Percentiles rank a stretch among this genome's conserved stretches.
Conservation (phyloP, 257 asterid species). For the Agastache rugosa region DNA sequence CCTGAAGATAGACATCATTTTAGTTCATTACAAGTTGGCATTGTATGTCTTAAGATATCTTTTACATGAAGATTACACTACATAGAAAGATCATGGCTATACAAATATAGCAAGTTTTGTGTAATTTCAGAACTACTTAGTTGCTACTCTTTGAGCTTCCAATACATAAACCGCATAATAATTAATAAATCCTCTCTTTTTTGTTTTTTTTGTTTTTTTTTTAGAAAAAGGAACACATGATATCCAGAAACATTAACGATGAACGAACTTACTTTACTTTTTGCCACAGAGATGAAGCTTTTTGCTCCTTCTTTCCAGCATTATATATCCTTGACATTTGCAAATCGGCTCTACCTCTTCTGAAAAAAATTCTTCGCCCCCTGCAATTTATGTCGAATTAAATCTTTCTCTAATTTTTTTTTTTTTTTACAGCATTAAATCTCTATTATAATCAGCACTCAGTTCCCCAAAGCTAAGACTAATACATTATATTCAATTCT, state of each 20-base stretch:
- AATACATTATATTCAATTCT: conserved; percentile 8
- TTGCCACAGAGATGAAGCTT: conserved; percentile 51
- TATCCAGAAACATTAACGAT: conserved; percentile 22
- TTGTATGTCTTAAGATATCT: conserved; percentile 8
- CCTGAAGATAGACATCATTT: conserved; percentile 50
- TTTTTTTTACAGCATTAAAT: too few species aligned
- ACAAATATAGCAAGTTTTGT: conserved; percentile 20
- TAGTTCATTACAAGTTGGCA: conserved; percentile 13
- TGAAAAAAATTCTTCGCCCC: conserved; percentile 41
- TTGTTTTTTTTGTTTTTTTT: too few species aligned
- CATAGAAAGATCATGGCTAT: conserved; percentile 2
- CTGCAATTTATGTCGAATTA: conserved; percentile 46
- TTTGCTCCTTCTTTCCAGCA: conserved; percentile 47
- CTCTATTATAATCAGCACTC: conserved; percentile 24
- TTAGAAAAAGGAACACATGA: conserved; percentile 6
- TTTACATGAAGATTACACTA: conserved; percentile 26
- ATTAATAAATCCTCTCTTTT: not conserved
- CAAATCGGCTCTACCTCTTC: conserved; percentile 45
- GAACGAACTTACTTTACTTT: conserved; percentile 52
- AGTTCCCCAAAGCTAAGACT: conserved; percentile 12
- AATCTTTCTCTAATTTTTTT: not conserved
- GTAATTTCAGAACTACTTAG: not conserved
- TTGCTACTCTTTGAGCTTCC: conserved; percentile 10
- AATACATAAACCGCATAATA: conserved; percentile 12
- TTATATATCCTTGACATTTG: conserved; percentile 70